These are phyloP conservation scores for Penicillium nordicum DNA, from an alignment of 2,329 filamentous ascomycete species.

Conservation along the genomic window DNA sequence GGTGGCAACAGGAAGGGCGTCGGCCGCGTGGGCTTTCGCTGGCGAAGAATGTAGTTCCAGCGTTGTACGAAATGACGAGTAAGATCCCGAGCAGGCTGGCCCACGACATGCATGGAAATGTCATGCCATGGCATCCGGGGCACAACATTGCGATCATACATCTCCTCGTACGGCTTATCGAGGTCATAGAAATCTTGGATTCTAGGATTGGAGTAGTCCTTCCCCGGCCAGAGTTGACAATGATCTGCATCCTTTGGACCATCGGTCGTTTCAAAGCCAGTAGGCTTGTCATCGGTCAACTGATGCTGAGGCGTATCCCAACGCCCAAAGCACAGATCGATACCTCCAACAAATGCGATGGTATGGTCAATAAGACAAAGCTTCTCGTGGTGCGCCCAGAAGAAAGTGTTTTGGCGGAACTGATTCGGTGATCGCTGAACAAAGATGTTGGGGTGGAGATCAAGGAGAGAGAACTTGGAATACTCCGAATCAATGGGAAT, in stretches of 20 bases:
- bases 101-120: slow-evolving; percentile 95
- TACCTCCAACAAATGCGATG: slow-evolving; percentile 89
- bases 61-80: slow-evolving; percentile 95
- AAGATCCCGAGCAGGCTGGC: slow-evolving; percentile 88
- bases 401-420: slow-evolving; percentile 98
- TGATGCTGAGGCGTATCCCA: slow-evolving; percentile 96
- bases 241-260: slow-evolving; percentile 82
- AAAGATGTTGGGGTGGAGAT: slow-evolving; percentile 93
- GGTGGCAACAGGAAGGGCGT: slow-evolving; percentile 91
- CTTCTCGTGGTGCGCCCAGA: slow-evolving; percentile 98
- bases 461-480: slow-evolving; percentile 92
- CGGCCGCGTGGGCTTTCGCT: slow-evolving; percentile 87
- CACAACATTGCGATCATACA: slow-evolving; percentile 88
- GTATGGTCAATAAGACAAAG: slow-evolving; percentile 96
- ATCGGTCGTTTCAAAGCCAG: slow-evolving; percentile 79
- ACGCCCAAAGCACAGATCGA: slow-evolving; percentile 93
- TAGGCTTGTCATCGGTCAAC: slow-evolving; percentile 87
- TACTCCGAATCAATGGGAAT: slow-evolving; percentile 98
- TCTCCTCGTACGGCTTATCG: slow-evolving; percentile 94
- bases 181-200: slow-evolving; percentile 93
- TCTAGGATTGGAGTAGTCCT: slow-evolving; percentile 95
- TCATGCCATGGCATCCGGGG: slow-evolving; percentile 99
- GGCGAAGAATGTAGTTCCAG: slow-evolving; percentile 94
- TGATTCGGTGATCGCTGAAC: slow-evolving; percentile 96
- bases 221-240: slow-evolving; percentile 93